These are phyloP conservation scores for Lonicera japonica DNA, from an alignment of 129 eudicot species.

Conservation along the genomic window DNA sequence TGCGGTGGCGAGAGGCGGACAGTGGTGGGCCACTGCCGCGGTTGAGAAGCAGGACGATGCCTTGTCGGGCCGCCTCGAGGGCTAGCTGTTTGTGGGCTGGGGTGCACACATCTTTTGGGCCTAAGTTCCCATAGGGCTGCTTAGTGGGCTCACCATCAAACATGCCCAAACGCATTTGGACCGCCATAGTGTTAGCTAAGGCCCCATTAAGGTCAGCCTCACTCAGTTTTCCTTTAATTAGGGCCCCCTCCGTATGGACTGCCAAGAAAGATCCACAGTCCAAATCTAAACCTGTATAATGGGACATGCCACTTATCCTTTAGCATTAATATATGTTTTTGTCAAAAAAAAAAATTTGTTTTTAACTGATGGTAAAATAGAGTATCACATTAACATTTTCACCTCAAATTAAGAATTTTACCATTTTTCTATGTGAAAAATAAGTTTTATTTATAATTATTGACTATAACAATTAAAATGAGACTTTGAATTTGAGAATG, in stretches of 20 bases:
- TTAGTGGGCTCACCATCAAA: slow-evolving; percentile 60
- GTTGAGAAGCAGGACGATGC: slow-evolving; percentile 69
- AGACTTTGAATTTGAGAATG: too few species aligned
- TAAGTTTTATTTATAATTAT: too few species aligned
- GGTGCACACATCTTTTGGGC: slow-evolving; percentile 66
- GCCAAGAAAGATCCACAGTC: slow-evolving; percentile 90
- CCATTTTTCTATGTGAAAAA: too few species aligned
- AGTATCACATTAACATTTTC: too few species aligned
- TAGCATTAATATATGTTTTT: too few species aligned
- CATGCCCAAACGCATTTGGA: slow-evolving; percentile 93
- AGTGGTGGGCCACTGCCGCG: slow-evolving; percentile 59
- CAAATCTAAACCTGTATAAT: slow-evolving; percentile 63
- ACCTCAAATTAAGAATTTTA: too few species aligned
- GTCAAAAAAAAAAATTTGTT: too few species aligned
- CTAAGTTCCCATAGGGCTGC: slow-evolving; percentile 61
- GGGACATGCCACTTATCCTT: too few species aligned
- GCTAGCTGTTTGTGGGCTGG: slow-evolving; percentile 69
- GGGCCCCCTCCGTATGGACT: slow-evolving; percentile 64
- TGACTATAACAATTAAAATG: too few species aligned
- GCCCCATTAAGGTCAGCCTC: slow-evolving; percentile 69
- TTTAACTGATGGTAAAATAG: too few species aligned
- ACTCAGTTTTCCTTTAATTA: slow-evolving; percentile 47
- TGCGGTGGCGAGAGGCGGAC: slow-evolving; percentile 43
- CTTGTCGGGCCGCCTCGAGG: slow-evolving; percentile 92
- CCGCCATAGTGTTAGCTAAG: slow-evolving; percentile 48